phyloP scores from a whole-genome alignment of 306 rosid species.

The Crataegus laevigata region DNA sequence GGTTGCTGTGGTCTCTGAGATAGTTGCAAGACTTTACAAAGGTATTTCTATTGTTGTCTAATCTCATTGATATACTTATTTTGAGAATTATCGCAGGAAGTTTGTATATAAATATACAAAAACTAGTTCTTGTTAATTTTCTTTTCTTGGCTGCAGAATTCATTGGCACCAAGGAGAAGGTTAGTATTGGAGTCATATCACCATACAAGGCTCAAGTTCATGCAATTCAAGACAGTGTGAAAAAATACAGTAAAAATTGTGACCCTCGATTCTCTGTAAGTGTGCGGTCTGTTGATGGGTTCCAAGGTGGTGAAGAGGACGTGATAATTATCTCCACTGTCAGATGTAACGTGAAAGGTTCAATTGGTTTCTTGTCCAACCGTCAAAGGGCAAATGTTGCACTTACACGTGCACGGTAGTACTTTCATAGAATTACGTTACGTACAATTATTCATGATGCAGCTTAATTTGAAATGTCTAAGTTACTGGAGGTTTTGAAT shows the following conservation, averaged over 20 bases:
- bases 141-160: constrained; percentile 29
- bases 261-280: constrained; percentile 25
- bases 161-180: constrained; percentile 23
- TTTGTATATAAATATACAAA: not conserved
- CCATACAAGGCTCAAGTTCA: constrained; percentile 49
- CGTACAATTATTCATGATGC: not conserved
- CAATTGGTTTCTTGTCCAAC: constrained; percentile 46
- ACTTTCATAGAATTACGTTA: not conserved
- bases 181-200: constrained; percentile 61
- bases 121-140: not conserved
- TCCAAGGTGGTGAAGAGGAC: constrained; percentile 72
- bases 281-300: constrained; percentile 57
- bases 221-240: constrained; percentile 38
- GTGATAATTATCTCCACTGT: constrained; percentile 45
- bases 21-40: constrained; percentile 37
- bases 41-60: constrained; percentile 17
- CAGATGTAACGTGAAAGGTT: constrained; percentile 29
- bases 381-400: constrained; percentile 52
- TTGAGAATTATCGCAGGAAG: not conserved
- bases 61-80: not conserved
- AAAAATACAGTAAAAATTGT: constrained; percentile 4
- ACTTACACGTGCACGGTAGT: constrained; percentile 55
- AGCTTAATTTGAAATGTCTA: not conserved
- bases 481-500: not conserved
- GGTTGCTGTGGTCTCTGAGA: constrained; percentile 34